These are phyloP conservation scores for Phylloporus scabripes DNA, from an alignment of 768 basidiomycete species.

Conservation along the genomic window DNA sequence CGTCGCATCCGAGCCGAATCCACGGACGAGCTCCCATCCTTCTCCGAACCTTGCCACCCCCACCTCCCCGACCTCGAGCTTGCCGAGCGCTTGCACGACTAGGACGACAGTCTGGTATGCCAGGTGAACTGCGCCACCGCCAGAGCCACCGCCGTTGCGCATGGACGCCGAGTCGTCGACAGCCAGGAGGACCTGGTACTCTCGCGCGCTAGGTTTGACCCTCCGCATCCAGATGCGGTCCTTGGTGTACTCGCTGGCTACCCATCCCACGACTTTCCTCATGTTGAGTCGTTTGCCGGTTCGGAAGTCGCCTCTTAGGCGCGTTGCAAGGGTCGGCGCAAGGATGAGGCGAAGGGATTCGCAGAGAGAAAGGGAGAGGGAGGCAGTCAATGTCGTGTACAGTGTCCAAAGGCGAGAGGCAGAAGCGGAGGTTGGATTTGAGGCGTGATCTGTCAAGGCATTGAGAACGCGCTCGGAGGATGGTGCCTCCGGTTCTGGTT, in stretches of 20 bases:
- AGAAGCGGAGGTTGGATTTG: constrained; percentile 23
- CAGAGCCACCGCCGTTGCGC: constrained; percentile 31
- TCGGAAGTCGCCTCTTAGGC: constrained; percentile 94
- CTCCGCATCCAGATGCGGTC: constrained; percentile 98
- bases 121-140: constrained; percentile 56
- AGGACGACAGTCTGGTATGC: constrained; percentile 92
- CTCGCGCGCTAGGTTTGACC: constrained; percentile 87
- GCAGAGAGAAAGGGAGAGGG: constrained; percentile 86
- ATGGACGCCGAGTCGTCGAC: constrained; percentile 97
- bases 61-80: constrained; percentile 93
- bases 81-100: constrained; percentile 83
- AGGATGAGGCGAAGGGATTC: constrained; percentile 96
- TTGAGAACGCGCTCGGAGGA: constrained; percentile 19
- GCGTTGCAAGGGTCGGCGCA: constrained; percentile 89
- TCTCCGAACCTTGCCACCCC: constrained; percentile 89
- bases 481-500: constrained; percentile 13
- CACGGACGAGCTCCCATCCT: constrained; percentile 80
- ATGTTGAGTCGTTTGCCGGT: constrained; percentile 97
- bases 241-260: constrained; percentile 98
- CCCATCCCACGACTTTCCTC: constrained; percentile 97
- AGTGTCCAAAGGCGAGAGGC: constrained; percentile 82
- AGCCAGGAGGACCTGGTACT: constrained; percentile 92
- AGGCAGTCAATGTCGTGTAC: constrained; percentile 86
- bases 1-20: constrained; percentile 78
- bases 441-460: constrained; percentile 16